phyloP scores from a whole-genome alignment of 2,329 filamentous ascomycete species.

The Mollisia scopiformis region DNA sequence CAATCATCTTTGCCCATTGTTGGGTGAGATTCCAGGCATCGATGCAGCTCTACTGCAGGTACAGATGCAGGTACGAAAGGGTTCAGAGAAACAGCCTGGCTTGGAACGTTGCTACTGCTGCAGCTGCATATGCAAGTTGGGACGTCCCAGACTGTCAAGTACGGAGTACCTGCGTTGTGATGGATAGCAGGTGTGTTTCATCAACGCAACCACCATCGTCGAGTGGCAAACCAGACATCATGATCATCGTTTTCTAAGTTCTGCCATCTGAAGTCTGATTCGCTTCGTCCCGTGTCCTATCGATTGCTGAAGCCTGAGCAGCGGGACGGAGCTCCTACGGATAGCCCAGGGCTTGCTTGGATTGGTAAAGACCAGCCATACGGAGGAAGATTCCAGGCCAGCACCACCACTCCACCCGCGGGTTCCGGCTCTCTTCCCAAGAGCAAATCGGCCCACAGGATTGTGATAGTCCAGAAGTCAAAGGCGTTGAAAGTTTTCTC shows the following conservation, averaged over 20 bases:
- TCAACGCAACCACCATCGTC: slow-evolving; percentile 2
- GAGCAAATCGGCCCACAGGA: slow-evolving; percentile 15
- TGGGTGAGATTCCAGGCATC: not conserved
- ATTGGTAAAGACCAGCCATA: not conserved
- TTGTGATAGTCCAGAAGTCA: slow-evolving; percentile 5
- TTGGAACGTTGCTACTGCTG: too few relatives aligned
- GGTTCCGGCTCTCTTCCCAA: slow-evolving; percentile 15
- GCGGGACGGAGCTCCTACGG: not conserved
- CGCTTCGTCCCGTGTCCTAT: slow-evolving; percentile 28
- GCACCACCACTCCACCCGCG: slow-evolving; percentile 15
- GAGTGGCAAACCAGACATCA: not conserved
- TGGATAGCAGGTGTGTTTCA: slow-evolving; percentile 8
- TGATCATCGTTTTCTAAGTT: not conserved
- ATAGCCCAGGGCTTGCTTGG: slow-evolving; percentile 2
- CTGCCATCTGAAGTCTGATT: slow-evolving; percentile 15
- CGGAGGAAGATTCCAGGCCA: not conserved
- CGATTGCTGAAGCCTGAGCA: slow-evolving; percentile 16
- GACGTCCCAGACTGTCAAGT: slow-evolving; percentile 6
- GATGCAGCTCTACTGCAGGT: slow-evolving; percentile 28
- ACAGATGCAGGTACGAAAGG: slow-evolving; percentile 34
- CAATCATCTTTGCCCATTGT: not conserved
- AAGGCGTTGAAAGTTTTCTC: slow-evolving; percentile 1
- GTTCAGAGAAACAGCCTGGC: not conserved
- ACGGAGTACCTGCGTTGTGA: not conserved
- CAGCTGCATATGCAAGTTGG: slow-evolving; percentile 17